Percentiles rank a stretch among this genome's conserved stretches.
These are phyloP conservation scores for Marasmius sp. DNA, from an alignment of 1,284 basidiomycete species.

Conservation along the genomic window DNA sequence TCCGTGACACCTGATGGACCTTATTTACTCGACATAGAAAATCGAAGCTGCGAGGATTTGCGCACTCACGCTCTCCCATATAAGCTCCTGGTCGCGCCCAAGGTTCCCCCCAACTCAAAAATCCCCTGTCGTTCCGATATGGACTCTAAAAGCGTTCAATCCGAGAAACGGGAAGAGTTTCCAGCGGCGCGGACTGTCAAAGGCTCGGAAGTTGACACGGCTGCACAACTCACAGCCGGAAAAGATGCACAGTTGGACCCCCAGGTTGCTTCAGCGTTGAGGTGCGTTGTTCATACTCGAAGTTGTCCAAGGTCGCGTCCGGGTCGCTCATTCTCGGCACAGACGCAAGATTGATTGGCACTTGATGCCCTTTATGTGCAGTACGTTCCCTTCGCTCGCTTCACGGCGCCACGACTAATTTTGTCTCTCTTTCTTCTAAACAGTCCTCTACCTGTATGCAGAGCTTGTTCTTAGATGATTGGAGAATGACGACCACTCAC, in stretches of 20 bases:
- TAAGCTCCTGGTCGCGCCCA: conserved; percentile 12
- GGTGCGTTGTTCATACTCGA: conserved; percentile 23
- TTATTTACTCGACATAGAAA: background rate
- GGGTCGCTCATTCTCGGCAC: background rate
- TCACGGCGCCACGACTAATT: background rate
- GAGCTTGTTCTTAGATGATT: conserved; percentile 22
- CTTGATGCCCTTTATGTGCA: conserved; percentile 77
- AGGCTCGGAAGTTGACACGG: conserved; percentile 43
- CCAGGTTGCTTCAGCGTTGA: conserved; percentile 37
- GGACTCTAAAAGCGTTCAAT: conserved; percentile 34
- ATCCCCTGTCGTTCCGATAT: conserved; percentile 23
- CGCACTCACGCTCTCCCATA: background rate
- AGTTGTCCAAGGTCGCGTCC: background rate
- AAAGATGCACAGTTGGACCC: conserved; percentile 38
- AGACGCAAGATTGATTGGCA: conserved; percentile 74
- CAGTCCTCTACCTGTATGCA: conserved; percentile 56
- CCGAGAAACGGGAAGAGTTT: conserved; percentile 27
- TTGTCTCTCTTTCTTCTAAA: background rate
- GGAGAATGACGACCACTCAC: conserved; percentile 11
- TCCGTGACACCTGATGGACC: background rate
- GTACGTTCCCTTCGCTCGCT: conserved; percentile 41
- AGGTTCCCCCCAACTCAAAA: conserved; percentile 5
- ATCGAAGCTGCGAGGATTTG: background rate
- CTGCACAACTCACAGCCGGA: conserved; percentile 38
- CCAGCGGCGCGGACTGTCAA: conserved; percentile 21